phyloP scores from a whole-genome alignment of 2,329 filamentous ascomycete species.

The Trichophyton schoenleinii region DNA sequence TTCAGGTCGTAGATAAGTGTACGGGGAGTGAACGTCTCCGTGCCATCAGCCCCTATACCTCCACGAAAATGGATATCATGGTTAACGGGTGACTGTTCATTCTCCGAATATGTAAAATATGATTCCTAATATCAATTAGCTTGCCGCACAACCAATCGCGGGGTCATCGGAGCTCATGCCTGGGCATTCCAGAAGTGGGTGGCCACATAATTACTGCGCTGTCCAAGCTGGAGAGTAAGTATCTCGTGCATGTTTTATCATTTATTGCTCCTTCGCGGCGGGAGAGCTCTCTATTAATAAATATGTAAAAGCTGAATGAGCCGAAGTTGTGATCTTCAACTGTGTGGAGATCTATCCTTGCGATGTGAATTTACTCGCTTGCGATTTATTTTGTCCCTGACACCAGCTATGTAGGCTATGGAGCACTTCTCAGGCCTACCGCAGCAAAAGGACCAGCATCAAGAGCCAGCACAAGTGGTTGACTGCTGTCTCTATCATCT shows the following conservation, averaged over 20 bases:
- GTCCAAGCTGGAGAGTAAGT: conserved; percentile 82
- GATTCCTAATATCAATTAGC: conserved; percentile 54
- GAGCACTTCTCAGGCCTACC: too few relatives aligned
- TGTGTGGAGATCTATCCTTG: not conserved
- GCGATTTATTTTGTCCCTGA: not conserved
- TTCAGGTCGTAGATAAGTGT: conserved; percentile 93
- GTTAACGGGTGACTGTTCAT: conserved; percentile 56
- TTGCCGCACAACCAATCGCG: not conserved
- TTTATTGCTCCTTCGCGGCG: not conserved
- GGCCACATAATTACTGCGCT: conserved; percentile 82
- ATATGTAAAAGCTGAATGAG: not conserved
- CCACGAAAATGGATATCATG: conserved; percentile 83
- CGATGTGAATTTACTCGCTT: not conserved
- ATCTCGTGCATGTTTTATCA: conserved; percentile 69
- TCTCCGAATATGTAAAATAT: conserved; percentile 76
- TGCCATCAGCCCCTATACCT: conserved; percentile 67
- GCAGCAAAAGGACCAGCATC: too few relatives aligned
- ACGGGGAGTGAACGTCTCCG: conserved; percentile 83
- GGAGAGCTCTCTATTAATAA: not conserved
- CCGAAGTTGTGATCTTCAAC: not conserved
- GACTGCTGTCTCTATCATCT: too few relatives aligned
- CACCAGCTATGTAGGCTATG: too few relatives aligned
- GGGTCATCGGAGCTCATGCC: conserved; percentile 33
- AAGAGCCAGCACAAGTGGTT: too few relatives aligned
- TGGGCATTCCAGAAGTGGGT: conserved; percentile 98